Evolutionary conservation across 352 stramenopile species (phyloP).

Genomic region (Hyaloperonospora brassicae): DNA sequence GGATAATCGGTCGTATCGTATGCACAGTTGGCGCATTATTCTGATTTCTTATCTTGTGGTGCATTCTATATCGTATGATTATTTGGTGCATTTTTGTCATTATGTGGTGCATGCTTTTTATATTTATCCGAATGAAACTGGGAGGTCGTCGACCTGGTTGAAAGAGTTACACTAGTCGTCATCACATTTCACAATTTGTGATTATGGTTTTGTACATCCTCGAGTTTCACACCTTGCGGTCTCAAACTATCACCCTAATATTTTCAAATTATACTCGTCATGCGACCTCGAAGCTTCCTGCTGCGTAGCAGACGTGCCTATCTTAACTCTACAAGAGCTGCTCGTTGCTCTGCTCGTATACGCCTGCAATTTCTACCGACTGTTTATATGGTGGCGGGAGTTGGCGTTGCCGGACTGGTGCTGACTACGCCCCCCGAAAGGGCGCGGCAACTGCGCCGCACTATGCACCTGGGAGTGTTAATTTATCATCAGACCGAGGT

Average conservation of each 20-base stretch:
- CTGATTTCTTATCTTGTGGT: too few species aligned
- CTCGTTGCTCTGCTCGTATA: constrained; percentile 5
- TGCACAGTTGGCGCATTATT: too few species aligned
- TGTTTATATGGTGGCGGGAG: constrained; percentile 14
- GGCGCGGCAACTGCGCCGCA: constrained; percentile 18
- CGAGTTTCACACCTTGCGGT: not conserved
- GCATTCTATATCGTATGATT: too few species aligned
- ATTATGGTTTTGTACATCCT: too few species aligned
- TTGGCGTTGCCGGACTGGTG: constrained; percentile 11
- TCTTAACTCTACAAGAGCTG: not conserved
- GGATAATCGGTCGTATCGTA: too few species aligned
- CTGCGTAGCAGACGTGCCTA: constrained; percentile 3
- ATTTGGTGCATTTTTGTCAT: too few species aligned
- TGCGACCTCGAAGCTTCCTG: constrained; percentile 15
- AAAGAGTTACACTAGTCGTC: too few species aligned
- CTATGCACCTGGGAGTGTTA: constrained; percentile 23
- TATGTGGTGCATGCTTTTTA: too few species aligned
- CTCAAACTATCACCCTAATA: constrained; percentile 11
- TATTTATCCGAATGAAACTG: too few species aligned
- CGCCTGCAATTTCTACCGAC: constrained; percentile 11
- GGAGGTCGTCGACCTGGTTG: too few species aligned
- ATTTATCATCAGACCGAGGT: constrained; percentile 21
- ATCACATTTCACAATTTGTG: too few species aligned
- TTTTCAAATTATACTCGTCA: constrained; percentile 2
- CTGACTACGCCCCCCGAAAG: constrained; percentile 9